A percentile compares a stretch with the other conserved stretches of the same genome.
Conservation (phyloP, 1,284 basidiomycete species). For the Ganoderma boninense region DNA sequence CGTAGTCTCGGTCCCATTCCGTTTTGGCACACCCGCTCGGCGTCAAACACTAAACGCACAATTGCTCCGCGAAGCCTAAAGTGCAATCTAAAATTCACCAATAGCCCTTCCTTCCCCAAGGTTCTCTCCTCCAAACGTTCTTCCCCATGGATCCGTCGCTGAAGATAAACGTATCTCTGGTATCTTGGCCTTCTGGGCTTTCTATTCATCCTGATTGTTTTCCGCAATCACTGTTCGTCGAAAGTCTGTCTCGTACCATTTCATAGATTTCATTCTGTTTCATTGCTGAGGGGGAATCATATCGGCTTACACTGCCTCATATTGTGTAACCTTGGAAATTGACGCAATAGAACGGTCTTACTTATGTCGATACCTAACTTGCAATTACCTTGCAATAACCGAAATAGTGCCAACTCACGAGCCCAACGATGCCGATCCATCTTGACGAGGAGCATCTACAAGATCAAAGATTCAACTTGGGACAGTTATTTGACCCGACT, state of each 20-base stretch:
- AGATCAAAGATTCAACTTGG: neutral
- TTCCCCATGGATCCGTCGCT: neutral
- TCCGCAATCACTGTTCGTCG: neutral
- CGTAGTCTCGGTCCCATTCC: too few relatives aligned
- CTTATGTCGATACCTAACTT: too few relatives aligned
- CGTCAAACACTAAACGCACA: too few relatives aligned
- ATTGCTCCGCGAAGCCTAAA: too few relatives aligned
- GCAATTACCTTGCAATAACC: neutral
- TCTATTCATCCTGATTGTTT: neutral
- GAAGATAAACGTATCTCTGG: neutral
- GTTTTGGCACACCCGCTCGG: too few relatives aligned
- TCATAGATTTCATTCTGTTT: neutral
- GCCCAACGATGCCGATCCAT: neutral
- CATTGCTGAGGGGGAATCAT: too few relatives aligned
- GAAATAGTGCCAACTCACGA: neutral
- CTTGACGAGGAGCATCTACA: neutral
- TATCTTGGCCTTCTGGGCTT: neutral
- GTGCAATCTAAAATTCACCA: too few relatives aligned
- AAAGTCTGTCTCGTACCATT: neutral
- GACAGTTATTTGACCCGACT: neutral
- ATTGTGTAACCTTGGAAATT: neutral
- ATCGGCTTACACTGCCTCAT: too few relatives aligned
- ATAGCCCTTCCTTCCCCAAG: neutral
- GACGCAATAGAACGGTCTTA: neutral
- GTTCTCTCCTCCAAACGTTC: neutral